Evolutionary conservation across 768 basidiomycete species (phyloP), one percentile per base, ranked within the genome.

Genomic region (Hygrophorus russula): DNA sequence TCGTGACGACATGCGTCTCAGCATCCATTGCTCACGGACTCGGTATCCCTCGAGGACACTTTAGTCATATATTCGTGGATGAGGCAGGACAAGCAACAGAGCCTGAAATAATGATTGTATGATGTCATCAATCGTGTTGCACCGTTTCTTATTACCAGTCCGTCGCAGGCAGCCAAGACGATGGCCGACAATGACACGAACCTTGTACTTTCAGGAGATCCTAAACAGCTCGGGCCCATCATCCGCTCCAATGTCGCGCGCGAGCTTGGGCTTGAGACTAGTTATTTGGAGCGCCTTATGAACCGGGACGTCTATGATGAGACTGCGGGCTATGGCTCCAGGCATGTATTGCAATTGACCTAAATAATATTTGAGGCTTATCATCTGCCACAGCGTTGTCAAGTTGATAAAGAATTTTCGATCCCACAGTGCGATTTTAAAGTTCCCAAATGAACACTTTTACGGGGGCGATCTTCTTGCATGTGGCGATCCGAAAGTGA

Each of bases 31-130:
- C 66, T 1, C 65, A 67, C 18, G 73, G 72, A 1, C 65, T 81
- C 31, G 80, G 80, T 0, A 64, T 83, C 35, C 59, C 68, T 0
- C 62, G 69, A 1, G 81, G 82, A 0, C 74, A 82, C 54, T 85
- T 75, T 54, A 69, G 64, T 7, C 78, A 84, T 47, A 76, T 85
- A 11, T 79, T 84, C 53, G 58, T 81, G 7, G 81, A 85, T 49
- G 81, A 85, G 53, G 81, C 80, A 0, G 81, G 78, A 0, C 81
- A 85, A 51, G 79, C 80, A 2, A 78, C 75, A 0, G 82, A 85
- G 55, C 78, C 80, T 0, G 81, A 83, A 54, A 66, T 67, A 0
- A 76, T 81, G 58, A 66, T 81, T 12, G 39, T 24, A 29, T 29
- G 30, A 28, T 10, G 12, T 29, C 11, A 4, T 29, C 9, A 29